Evolutionary conservation across 768 basidiomycete genomes (phyloP), one percentile per base, ranked within the genome.

Genomic region (Coprinopsis sp.): DNA sequence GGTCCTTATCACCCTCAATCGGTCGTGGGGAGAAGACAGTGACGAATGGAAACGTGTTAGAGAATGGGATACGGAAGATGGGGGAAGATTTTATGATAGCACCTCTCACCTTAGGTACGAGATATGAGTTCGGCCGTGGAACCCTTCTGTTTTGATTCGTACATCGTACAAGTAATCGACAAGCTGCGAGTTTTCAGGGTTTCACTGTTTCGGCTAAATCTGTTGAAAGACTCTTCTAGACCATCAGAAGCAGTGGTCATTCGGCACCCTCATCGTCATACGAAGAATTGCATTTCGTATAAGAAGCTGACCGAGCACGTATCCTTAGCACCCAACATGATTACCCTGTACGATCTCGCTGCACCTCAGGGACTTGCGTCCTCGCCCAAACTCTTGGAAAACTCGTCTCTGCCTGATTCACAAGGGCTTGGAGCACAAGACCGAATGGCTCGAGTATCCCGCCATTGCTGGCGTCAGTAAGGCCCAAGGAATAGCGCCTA

Each of bases 401-500:
- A 51, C 62, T 1, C 58, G 64, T 61, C 55, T 64, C 29, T 53
- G 57, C 29, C 54, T 72, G 37, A 69, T 67, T 46, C 66, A 60
- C 55, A 69, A 68, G 58, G 59, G 57, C 3, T 45, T 68, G 13
- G 52, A 69, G 1, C 73, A 73, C 60, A 68, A 63, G 53, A 78
- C 77, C 3, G 66, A 70, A 37, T 77, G 73, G 71, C 56, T 80
- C 44, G 77, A 79, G 46, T 75, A 68, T 50, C 72, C 72, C 3
- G 74, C 81, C 43, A 73, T 82, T 42, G 68, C 60, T 41, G 19
- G 39, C 1, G 54, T 60, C 37, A 58, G 59, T 55, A 63, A 64
- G 46, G 59, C 68, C 42, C 47, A 71, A 19, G 69, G 71, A 1
- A 67, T 70, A 2, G 45, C 54, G 1, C 66, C 74, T 7, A 72